phyloP scores from a whole-genome alignment of 305 asterid genomes.

The Plantago coronopus region DNA sequence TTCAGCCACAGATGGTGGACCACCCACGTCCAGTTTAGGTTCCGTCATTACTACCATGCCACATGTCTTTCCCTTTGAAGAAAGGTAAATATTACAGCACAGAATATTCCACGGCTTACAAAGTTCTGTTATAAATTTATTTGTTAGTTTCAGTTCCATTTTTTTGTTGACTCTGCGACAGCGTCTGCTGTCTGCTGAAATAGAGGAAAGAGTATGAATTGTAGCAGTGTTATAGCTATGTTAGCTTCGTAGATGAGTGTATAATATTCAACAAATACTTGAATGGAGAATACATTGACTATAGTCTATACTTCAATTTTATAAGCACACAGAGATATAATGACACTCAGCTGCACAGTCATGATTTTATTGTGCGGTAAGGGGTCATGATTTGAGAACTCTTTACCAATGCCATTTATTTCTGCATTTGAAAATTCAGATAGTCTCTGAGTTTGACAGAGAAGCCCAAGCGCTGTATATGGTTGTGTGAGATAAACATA shows the following conservation, averaged over 20 bases:
- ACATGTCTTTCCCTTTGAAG: conserved; percentile 90
- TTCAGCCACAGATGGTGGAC: conserved; percentile 56
- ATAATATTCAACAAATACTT: background rate
- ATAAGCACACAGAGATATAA: background rate
- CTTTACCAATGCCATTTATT: too few species aligned
- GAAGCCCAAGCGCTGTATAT: background rate
- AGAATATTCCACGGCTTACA: conserved; percentile 8
- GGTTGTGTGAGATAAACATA: background rate
- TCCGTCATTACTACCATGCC: conserved; percentile 82
- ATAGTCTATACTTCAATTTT: background rate
- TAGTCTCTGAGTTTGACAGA: background rate
- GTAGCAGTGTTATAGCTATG: background rate
- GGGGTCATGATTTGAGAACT: too few species aligned
- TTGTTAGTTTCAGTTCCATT: background rate
- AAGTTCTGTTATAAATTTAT: background rate
- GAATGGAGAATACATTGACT: background rate
- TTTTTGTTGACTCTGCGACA: background rate
- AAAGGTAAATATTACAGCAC: conserved; percentile 49
- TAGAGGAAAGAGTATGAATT: too few species aligned
- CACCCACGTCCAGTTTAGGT: conserved; percentile 47
- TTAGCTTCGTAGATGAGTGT: background rate
- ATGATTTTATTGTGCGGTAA: background rate
- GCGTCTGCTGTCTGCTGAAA: background rate
- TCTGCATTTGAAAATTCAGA: background rate
- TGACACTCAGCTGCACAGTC: background rate